These are phyloP conservation scores for Phoma herbarum DNA, from an alignment of 2,329 filamentous ascomycete genomes.

Conservation along the genomic window DNA sequence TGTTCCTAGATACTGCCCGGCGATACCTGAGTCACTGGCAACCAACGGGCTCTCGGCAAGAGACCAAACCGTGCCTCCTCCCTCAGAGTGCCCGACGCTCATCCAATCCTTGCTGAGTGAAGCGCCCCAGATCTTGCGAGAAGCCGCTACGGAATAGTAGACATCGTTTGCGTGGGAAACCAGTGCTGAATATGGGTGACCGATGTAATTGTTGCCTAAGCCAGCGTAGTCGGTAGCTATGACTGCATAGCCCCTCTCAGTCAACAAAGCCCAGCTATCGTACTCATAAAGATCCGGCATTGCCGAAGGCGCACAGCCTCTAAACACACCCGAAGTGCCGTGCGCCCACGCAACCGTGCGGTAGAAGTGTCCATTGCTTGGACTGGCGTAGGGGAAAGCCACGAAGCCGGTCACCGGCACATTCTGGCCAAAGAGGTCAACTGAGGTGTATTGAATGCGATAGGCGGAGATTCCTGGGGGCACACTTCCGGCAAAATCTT, in stretches of 20 bases:
- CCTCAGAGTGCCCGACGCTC: constrained; percentile 12
- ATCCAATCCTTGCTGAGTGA: constrained; percentile 1
- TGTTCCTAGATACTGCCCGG: constrained; percentile 5
- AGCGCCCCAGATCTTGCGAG: constrained; percentile 4
- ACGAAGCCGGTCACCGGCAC: constrained; percentile 13
- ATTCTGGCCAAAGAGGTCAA: neutral
- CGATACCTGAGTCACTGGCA: neutral
- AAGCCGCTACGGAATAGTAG: constrained; percentile 13
- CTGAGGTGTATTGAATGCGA: constrained; percentile 11
- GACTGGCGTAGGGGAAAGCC: constrained; percentile 8
- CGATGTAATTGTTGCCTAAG: constrained; percentile 6
- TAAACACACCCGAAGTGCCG: constrained; percentile 10
- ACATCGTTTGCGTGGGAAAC: constrained; percentile 10
- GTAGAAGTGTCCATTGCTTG: neutral
- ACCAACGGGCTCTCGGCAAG: constrained; percentile 9
- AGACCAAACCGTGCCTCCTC: constrained; percentile 10
- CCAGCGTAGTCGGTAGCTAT: constrained; percentile 12
- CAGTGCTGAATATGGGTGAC: constrained; percentile 8
- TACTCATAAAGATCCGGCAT: constrained; percentile 7
- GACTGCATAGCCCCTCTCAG: constrained; percentile 7
- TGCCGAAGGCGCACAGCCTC: constrained; percentile 8
- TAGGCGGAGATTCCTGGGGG: constrained; percentile 2
- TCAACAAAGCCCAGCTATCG: constrained; percentile 2
- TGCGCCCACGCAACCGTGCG: constrained; percentile 12
- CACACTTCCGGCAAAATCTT: neutral